Evolutionary conservation across 1,284 basidiomycete species (phyloP).

Genomic region (Rhodotorula sp.): DNA sequence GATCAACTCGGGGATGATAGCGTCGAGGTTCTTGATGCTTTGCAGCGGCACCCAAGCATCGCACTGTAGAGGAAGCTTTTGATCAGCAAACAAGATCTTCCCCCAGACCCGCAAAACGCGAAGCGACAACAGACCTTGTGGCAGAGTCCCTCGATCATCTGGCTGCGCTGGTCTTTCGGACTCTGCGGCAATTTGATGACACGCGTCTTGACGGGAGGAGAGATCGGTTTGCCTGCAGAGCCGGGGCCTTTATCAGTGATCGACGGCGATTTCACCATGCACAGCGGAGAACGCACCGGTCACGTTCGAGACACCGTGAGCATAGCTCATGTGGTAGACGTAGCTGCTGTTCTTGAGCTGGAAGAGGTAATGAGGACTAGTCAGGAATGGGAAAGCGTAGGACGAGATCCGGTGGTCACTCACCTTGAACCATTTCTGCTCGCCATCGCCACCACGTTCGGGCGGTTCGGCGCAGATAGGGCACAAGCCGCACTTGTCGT

Average conservation of each 20-base stretch:
- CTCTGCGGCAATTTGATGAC: slow-evolving; percentile 52
- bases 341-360: slow-evolving; percentile 41
- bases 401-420: slow-evolving; percentile 52
- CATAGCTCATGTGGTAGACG: slow-evolving; percentile 71
- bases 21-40: slow-evolving; percentile 36
- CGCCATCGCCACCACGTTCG: slow-evolving; percentile 63
- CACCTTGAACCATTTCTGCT: slow-evolving; percentile 67
- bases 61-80: slow-evolving; percentile 12
- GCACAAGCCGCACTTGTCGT: slow-evolving; percentile 69
- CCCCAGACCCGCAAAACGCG: slow-evolving; percentile 12
- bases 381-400: not conserved
- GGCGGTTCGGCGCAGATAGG: slow-evolving; percentile 67
- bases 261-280: not conserved
- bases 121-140: slow-evolving; percentile 59
- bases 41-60: slow-evolving; percentile 35
- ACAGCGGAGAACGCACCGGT: slow-evolving; percentile 53
- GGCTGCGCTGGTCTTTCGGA: slow-evolving; percentile 59
- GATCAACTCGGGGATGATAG: slow-evolving; percentile 57
- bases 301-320: slow-evolving; percentile 52
- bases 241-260: not conserved
- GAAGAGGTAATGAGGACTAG: not conserved
- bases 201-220: slow-evolving; percentile 67
- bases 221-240: slow-evolving; percentile 64
- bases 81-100: not conserved
- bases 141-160: slow-evolving; percentile 67